Percentiles rank a stretch among this genome's conserved stretches.
These are phyloP conservation scores for Calonectria fujianensis DNA, from an alignment of 2,329 filamentous ascomycete genomes.

Conservation along the genomic window DNA sequence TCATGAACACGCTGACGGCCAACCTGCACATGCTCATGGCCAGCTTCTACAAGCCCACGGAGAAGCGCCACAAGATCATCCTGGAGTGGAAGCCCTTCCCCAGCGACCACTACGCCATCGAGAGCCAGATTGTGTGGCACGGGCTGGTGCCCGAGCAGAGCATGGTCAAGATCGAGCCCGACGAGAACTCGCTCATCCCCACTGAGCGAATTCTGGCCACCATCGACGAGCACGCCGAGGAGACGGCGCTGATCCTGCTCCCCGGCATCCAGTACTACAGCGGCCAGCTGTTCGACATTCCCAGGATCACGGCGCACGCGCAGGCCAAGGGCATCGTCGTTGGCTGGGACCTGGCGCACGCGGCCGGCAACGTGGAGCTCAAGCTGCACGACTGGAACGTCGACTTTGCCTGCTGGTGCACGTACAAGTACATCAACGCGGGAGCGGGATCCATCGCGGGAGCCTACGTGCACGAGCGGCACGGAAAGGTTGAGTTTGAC, in stretches of 20 bases:
- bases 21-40: slow-evolving; percentile 90
- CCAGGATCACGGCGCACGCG: slow-evolving; percentile 85
- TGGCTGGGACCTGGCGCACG: slow-evolving; percentile 93
- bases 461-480: slow-evolving; percentile 85
- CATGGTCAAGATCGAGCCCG: slow-evolving; percentile 84
- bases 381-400: slow-evolving; percentile 91
- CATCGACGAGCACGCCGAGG: slow-evolving; percentile 84
- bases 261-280: slow-evolving; percentile 95
- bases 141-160: slow-evolving; percentile 78
- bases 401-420: slow-evolving; percentile 95
- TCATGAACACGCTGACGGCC: slow-evolving; percentile 90
- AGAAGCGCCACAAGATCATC: slow-evolving; percentile 83
- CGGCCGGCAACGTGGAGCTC: slow-evolving; percentile 88
- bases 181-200: slow-evolving; percentile 75
- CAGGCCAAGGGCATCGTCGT: slow-evolving; percentile 82
- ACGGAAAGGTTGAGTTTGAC: slow-evolving; percentile 74
- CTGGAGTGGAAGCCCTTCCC: slow-evolving; percentile 95
- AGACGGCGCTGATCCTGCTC: slow-evolving; percentile 85
- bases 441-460: slow-evolving; percentile 89
- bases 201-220: slow-evolving; percentile 82
- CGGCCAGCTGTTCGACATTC: slow-evolving; percentile 90
- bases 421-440: slow-evolving; percentile 94
- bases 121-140: slow-evolving; percentile 86
- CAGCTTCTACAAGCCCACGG: slow-evolving; percentile 85
- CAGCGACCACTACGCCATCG: slow-evolving; percentile 89